These are phyloP conservation scores for Trichosporon coremiiforme DNA, from an alignment of 1,284 basidiomycete genomes.

Conservation along the genomic window DNA sequence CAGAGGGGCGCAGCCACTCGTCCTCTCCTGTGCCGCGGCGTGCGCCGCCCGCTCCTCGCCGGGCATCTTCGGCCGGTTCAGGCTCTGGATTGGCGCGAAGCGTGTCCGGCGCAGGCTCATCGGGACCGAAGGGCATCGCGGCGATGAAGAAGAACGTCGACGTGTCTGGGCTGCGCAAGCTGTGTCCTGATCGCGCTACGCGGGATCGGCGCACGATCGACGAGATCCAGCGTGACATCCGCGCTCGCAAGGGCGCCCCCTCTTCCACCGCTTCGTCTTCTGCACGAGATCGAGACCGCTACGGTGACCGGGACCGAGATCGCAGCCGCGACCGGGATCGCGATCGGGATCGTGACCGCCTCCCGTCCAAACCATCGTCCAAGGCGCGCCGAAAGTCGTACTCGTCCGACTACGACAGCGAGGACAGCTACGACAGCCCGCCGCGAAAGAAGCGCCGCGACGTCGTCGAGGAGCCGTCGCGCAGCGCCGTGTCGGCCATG, in stretches of 20 bases:
- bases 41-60: conserved; percentile 6
- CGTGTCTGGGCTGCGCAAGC: conserved; percentile 35
- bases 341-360: conserved; percentile 5
- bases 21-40: conserved; percentile 10
- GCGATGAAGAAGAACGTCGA: conserved; percentile 33
- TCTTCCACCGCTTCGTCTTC: neutral
- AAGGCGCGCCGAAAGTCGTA: conserved; percentile 21
- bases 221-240: conserved; percentile 48
- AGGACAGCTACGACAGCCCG: conserved; percentile 23
- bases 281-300: conserved; percentile 10
- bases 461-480: conserved; percentile 23
- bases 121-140: conserved; percentile 20
- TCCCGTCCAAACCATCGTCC: neutral
- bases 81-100: neutral
- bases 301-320: conserved; percentile 14
- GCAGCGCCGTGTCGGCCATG: conserved; percentile 27
- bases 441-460: conserved; percentile 27
- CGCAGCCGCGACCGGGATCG: conserved; percentile 15
- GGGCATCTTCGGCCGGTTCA: neutral
- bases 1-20: conserved; percentile 21
- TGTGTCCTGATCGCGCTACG: conserved; percentile 45
- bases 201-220: conserved; percentile 48
- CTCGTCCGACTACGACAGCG: conserved; percentile 23
- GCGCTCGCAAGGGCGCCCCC: conserved; percentile 28
- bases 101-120: neutral